phyloP scores from a whole-genome alignment of 352 stramenopile genomes.

The Thalassiosira mediterranea region DNA sequence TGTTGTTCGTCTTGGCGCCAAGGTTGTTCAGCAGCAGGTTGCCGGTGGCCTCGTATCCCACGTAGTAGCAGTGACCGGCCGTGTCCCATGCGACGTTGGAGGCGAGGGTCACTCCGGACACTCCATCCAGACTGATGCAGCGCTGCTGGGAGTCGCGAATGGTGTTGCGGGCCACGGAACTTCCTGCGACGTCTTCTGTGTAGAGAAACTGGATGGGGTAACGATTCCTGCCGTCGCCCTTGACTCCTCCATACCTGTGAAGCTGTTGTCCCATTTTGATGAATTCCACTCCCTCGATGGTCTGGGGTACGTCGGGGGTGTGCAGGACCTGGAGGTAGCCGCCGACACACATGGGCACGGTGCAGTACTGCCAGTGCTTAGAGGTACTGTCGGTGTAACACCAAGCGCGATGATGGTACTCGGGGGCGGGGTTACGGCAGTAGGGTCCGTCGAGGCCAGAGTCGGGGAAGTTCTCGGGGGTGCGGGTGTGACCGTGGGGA shows the following conservation, averaged over 20 bases:
- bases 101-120: conserved; percentile 45
- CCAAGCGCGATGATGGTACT: conserved; percentile 14
- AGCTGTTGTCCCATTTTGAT: conserved; percentile 58
- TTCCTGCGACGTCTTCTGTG: conserved; percentile 38
- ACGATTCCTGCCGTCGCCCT: conserved; percentile 35
- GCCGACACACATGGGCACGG: conserved; percentile 31
- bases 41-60: conserved; percentile 33
- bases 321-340: conserved; percentile 63
- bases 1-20: not conserved
- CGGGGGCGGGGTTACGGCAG: conserved; percentile 21
- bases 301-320: conserved; percentile 52
- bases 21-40: conserved; percentile 48
- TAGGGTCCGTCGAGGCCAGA: conserved; percentile 8
- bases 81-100: conserved; percentile 56
- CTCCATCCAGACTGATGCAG: conserved; percentile 57
- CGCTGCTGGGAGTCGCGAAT: conserved; percentile 47
- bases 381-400: conserved; percentile 34
- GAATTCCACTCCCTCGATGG: conserved; percentile 64
- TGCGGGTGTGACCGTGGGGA: not conserved
- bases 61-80: conserved; percentile 46
- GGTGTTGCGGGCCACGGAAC: conserved; percentile 51
- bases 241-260: not conserved
- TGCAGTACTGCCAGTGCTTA: conserved; percentile 38
- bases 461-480: conserved; percentile 11
- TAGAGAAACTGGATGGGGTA: conserved; percentile 57